These are phyloP conservation scores for Lipomyces starkeyi DNA, from an alignment of 805 yeast species.

Conservation along the genomic window DNA sequence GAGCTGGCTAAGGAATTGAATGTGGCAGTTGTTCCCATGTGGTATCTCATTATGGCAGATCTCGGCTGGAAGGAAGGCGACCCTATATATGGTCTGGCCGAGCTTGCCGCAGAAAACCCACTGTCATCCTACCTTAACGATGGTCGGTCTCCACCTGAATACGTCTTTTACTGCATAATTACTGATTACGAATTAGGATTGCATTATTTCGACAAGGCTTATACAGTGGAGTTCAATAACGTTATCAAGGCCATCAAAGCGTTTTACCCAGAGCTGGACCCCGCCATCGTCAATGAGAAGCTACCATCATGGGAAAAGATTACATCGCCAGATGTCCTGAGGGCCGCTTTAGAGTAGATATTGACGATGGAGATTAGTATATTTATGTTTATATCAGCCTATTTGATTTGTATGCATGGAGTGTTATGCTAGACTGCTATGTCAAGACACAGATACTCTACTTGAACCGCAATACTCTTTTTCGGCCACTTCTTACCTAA, in stretches of 20 bases:
- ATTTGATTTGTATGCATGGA: background rate
- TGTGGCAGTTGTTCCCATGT: conserved; percentile 66
- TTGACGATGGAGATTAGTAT: background rate
- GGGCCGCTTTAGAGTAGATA: background rate
- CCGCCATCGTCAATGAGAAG: conserved; percentile 50
- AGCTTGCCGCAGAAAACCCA: conserved; percentile 42
- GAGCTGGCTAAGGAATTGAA: conserved; percentile 53
- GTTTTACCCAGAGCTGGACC: conserved; percentile 56
- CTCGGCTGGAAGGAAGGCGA: conserved; percentile 51
- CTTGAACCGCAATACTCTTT: background rate
- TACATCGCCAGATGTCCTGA: conserved; percentile 9
- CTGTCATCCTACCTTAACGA: conserved; percentile 28
- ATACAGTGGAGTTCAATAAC: conserved; percentile 55
- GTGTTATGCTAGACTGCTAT: background rate
- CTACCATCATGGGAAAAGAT: conserved; percentile 38
- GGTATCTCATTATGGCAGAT: conserved; percentile 52
- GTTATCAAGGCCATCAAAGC: conserved; percentile 50
- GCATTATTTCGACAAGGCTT: conserved; percentile 63
- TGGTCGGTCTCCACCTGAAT: conserved; percentile 18
- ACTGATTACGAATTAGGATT: conserved; percentile 51
- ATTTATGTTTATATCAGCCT: background rate
- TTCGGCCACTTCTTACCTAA: background rate
- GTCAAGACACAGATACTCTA: background rate
- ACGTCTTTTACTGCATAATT: conserved; percentile 32
- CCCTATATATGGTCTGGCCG: conserved; percentile 25